Percentiles rank a stretch among this genome's conserved stretches.
Conservation (phyloP, 2,329 filamentous ascomycete species). For the Sclerotinia minor region DNA sequence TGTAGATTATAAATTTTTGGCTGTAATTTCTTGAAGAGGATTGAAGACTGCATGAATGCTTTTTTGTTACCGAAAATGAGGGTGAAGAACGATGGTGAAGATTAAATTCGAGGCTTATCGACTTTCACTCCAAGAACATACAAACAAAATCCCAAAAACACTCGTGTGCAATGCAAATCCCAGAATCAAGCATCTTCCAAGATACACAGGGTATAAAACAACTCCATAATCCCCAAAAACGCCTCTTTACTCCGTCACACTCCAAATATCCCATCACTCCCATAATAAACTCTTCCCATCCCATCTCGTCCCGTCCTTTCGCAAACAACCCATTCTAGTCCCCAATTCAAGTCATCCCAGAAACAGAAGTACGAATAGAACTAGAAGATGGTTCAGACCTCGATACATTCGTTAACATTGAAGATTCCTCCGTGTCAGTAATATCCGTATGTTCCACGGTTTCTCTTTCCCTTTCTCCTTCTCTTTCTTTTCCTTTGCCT, state of each 20-base stretch:
- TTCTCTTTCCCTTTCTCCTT: slow-evolving; percentile 16
- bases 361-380: slow-evolving; percentile 34
- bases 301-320: too few species aligned
- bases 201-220: not conserved
- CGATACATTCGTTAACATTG: slow-evolving; percentile 30
- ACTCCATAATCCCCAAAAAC: not conserved
- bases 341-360: slow-evolving; percentile 27
- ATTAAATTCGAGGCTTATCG: not conserved
- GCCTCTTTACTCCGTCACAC: not conserved
- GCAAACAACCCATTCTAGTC: not conserved
- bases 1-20: not conserved
- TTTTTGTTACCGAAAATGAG: not conserved
- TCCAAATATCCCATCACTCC: not conserved
- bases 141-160: not conserved
- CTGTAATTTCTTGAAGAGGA: not conserved
- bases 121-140: not conserved
- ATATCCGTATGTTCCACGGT: slow-evolving; percentile 25
- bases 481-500: slow-evolving; percentile 25
- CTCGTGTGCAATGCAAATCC: slow-evolving; percentile 3
- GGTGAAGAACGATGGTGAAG: not conserved
- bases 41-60: not conserved
- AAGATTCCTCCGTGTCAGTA: slow-evolving; percentile 30
- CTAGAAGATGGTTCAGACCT: slow-evolving; percentile 34
- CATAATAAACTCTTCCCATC: not conserved
- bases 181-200: not conserved